Evolutionary conservation across 495 filamentous ascomycete genomes (phyloP), one percentile per base, ranked within the genome.

Genomic region (Lasiosphaeriaceae sp.): DNA sequence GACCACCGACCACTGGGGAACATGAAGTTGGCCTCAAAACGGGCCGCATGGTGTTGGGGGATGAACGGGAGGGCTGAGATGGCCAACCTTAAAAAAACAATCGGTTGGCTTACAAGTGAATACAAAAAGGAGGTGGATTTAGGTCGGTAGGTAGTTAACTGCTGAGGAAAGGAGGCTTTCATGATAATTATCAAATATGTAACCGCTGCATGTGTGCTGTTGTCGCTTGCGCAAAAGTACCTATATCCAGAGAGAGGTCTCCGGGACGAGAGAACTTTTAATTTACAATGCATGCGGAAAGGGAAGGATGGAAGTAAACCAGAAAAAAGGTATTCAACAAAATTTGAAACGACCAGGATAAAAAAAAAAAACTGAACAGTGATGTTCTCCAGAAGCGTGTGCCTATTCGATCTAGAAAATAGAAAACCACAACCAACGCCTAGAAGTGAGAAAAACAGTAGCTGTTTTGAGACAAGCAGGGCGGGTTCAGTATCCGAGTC

Each of bases 361-460:
- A 9, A 22, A 26, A 22, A 47, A 6, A 47, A 45, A 26, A 6
- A n/a, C 39, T 45, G 51, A 54, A 45, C 17, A 20, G 19, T n/a
- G 9, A 31, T 44, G 14, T 35, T 31, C 49, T 29, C 31, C 29
- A 52, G 23, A 45, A 54, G 51, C 51, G 51, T 54, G 51, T 35
- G 51, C 51, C 51, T 54, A 17, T 26, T 54, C 51, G 51, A 29
- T 45, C 37, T 54, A 54, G 9, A 31, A 43, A 43, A 43, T 46
- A 46, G 9, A 8, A 54, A 29, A 24, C 12, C 21, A 23, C 23
- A 44, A 29, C 24, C 35, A 52, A 52, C 17, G 26, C 16, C 48
- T 23, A 11, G 11, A 21, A 50, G 26, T 43, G 41, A 52, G 29
- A 43, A 7, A 22, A 39, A 41, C 12, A 37, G 31, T n/a, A 34